Percentiles rank a stretch among this genome's conserved stretches.
Conservation (phyloP, 768 basidiomycete species). For the Basidioascus undulatus region DNA sequence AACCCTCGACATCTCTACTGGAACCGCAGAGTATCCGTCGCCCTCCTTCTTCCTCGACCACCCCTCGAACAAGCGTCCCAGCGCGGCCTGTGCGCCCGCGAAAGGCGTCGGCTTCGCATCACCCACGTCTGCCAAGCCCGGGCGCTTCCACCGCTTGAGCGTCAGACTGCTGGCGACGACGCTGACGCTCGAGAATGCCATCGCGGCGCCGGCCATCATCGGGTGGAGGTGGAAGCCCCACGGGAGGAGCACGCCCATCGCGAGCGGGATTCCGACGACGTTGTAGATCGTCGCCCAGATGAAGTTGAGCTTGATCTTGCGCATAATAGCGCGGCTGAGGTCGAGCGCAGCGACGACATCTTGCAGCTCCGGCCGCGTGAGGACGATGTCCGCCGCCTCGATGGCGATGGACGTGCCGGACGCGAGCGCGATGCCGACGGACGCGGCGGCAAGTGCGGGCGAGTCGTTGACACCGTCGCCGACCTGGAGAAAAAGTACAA, state of each 20-base stretch:
- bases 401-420: conserved; percentile 93
- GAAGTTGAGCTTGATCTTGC: conserved; percentile 74
- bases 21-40: conserved; percentile 13
- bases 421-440: conserved; percentile 86
- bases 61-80: conserved; percentile 12
- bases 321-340: conserved; percentile 67
- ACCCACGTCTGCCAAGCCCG: conserved; percentile 32
- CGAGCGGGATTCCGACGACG: conserved; percentile 74
- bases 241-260: conserved; percentile 90
- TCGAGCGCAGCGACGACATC: conserved; percentile 93
- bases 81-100: background rate
- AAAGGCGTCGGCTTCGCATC: background rate
- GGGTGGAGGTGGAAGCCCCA: conserved; percentile 82
- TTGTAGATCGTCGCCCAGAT: conserved; percentile 94
- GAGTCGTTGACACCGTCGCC: conserved; percentile 99
- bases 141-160: conserved; percentile 61
- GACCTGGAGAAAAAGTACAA: conserved; percentile 29
- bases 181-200: conserved; percentile 92
- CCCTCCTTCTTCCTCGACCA: too few species aligned
- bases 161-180: conserved; percentile 77
- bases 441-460: conserved; percentile 82
- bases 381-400: conserved; percentile 91
- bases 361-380: conserved; percentile 87
- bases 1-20: too few species aligned
- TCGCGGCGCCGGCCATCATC: conserved; percentile 95